A percentile compares a stretch with the other conserved stretches of the same genome.
Evolutionary conservation across 108 stramenopile genomes (phyloP).

Genomic region (Nitzschia inconspicua): DNA sequence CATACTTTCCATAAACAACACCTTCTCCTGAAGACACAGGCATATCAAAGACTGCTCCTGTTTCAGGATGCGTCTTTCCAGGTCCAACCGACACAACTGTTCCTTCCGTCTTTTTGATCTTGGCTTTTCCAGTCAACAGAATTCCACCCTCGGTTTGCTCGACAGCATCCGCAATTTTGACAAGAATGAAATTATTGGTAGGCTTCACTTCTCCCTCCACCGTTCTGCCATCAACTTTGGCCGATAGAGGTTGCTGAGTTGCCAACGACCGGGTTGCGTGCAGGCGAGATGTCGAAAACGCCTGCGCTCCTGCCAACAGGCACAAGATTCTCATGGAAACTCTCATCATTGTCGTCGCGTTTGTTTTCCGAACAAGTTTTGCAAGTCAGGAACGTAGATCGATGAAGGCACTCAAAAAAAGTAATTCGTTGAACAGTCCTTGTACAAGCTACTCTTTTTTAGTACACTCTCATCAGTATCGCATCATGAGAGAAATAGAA

Average conservation of each 20-base stretch:
- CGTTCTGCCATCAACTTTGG: slow-evolving; percentile 23
- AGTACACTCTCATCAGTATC: too few relatives aligned
- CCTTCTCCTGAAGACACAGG: slow-evolving; percentile 71
- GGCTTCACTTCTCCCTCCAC: slow-evolving; percentile 6
- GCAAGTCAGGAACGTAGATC: too few relatives aligned
- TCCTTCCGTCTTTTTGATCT: slow-evolving; percentile 81
- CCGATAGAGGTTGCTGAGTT: not conserved
- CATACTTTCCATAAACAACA: slow-evolving; percentile 87
- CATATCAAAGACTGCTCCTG: slow-evolving; percentile 66
- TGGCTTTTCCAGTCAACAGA: slow-evolving; percentile 76
- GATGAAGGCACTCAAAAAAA: too few relatives aligned
- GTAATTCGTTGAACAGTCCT: too few relatives aligned
- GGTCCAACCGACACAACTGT: slow-evolving; percentile 72
- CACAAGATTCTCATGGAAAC: too few relatives aligned
- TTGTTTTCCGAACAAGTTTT: too few relatives aligned
- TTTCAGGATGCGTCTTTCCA: slow-evolving; percentile 74
- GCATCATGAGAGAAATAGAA: too few relatives aligned
- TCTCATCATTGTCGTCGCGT: too few relatives aligned
- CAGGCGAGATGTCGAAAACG: too few relatives aligned
- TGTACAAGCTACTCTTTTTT: too few relatives aligned
- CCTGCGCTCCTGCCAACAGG: too few relatives aligned
- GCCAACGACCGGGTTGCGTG: not conserved
- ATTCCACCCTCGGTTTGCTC: slow-evolving; percentile 80
- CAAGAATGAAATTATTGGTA: slow-evolving; percentile 79
- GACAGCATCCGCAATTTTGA: slow-evolving; percentile 58